Evolutionary conservation across 2,329 filamentous ascomycete genomes (phyloP).

Genomic region (Phialophora chinensis): DNA sequence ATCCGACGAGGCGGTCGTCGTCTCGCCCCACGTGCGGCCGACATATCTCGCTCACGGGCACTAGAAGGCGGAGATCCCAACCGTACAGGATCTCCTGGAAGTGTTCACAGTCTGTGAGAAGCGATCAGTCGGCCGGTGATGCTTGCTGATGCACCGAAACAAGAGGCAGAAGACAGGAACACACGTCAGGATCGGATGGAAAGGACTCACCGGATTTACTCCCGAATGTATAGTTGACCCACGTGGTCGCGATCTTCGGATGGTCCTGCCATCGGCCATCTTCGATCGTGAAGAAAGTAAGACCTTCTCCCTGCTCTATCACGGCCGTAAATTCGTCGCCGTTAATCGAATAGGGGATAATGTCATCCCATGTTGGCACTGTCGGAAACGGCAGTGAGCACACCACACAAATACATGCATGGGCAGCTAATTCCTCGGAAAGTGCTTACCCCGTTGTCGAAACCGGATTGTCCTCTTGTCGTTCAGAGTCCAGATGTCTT

Average conservation of each 20-base stretch:
- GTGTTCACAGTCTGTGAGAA: conserved; percentile 11
- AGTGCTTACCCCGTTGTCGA: conserved; percentile 18
- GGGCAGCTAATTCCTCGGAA: not conserved
- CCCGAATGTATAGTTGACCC: conserved; percentile 22
- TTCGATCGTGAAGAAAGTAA: conserved; percentile 23
- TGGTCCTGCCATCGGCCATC: conserved; percentile 10
- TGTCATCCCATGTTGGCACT: conserved; percentile 25
- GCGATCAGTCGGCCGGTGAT: not conserved
- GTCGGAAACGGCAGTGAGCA: not conserved
- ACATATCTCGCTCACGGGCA: conserved; percentile 22
- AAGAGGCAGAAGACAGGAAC: not conserved
- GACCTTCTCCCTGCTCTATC: conserved; percentile 17
- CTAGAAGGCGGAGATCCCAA: conserved; percentile 13
- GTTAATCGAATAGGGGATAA: conserved; percentile 21
- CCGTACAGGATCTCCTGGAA: conserved; percentile 21
- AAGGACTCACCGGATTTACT: conserved; percentile 12
- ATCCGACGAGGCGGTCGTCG: conserved; percentile 19
- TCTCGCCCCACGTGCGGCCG: conserved; percentile 11
- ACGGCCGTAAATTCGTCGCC: conserved; percentile 18
- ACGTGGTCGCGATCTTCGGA: conserved; percentile 18
- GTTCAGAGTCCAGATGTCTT: conserved; percentile 25
- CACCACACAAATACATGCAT: not conserved
- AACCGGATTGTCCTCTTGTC: conserved; percentile 23
- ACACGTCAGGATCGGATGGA: not conserved
- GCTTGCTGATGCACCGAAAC: not conserved